Conservation (phyloP, 1,284 basidiomycete species). For the Ceratobasidium sp. region DNA sequence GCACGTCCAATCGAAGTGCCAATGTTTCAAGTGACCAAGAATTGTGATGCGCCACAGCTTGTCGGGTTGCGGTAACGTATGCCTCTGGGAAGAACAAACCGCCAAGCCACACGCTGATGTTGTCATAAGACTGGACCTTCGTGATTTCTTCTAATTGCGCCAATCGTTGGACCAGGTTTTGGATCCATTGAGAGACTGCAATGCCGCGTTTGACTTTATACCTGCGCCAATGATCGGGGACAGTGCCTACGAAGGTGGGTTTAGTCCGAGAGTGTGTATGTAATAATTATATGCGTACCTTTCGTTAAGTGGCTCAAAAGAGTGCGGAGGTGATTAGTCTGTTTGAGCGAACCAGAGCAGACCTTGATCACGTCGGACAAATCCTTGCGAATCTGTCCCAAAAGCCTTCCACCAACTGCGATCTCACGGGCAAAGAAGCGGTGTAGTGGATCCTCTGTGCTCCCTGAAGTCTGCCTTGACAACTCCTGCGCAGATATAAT, state of each 20-base stretch:
- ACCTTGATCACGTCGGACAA: slow-evolving; percentile 81
- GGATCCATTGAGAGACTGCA: slow-evolving; percentile 83
- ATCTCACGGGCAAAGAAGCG: slow-evolving; percentile 90
- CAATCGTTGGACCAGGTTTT: slow-evolving; percentile 79
- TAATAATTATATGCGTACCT: slow-evolving; percentile 57
- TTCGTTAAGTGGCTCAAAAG: slow-evolving; percentile 88
- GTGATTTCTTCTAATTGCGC: slow-evolving; percentile 82
- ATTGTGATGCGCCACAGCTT: slow-evolving; percentile 88
- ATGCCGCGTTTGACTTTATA: slow-evolving; percentile 86
- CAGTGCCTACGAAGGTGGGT: slow-evolving; percentile 77
- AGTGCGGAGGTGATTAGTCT: slow-evolving; percentile 90
- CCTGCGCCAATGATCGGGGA: slow-evolving; percentile 84
- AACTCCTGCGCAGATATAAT: slow-evolving; percentile 4
- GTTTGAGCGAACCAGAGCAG: slow-evolving; percentile 86
- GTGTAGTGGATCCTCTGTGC: slow-evolving; percentile 71
- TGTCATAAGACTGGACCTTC: slow-evolving; percentile 65
- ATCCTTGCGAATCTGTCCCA: slow-evolving; percentile 79
- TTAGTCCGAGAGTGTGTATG: slow-evolving; percentile 29
- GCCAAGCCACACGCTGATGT: slow-evolving; percentile 87
- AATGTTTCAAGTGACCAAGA: slow-evolving; percentile 92
- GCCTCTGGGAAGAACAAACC: slow-evolving; percentile 95
- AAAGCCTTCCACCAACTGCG: slow-evolving; percentile 76
- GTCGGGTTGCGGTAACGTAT: slow-evolving; percentile 91
- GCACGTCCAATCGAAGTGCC: slow-evolving; percentile 77
- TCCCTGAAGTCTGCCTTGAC: slow-evolving; percentile 13